Percentiles rank a stretch among this genome's conserved stretches.
Conservation (phyloP, 192 early-diverging fungal genomes). For the Entomortierella lignicola region DNA sequence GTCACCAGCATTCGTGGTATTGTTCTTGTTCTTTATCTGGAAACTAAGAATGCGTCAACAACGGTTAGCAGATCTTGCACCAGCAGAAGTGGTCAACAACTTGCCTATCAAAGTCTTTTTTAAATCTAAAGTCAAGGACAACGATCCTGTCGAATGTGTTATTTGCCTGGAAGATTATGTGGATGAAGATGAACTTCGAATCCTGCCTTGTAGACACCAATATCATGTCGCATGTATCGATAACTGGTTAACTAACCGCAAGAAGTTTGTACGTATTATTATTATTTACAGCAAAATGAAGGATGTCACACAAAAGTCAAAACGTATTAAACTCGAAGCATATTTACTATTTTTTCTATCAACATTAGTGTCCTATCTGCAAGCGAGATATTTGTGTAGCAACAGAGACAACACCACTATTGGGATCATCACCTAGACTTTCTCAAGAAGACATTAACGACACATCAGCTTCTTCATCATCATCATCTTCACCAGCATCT, state of each 20-base stretch:
- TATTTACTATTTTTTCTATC: neutral
- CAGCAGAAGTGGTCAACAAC: conserved; percentile 76
- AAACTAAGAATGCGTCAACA: conserved; percentile 77
- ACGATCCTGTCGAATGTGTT: conserved; percentile 85
- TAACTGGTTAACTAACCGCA: conserved; percentile 88
- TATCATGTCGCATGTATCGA: conserved; percentile 95
- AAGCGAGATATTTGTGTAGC: conserved; percentile 56
- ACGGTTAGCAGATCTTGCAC: conserved; percentile 81
- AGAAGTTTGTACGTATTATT: conserved; percentile 83
- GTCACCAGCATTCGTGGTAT: conserved; percentile 82
- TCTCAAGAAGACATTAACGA: neutral
- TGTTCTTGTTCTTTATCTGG: conserved; percentile 79
- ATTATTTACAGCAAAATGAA: neutral
- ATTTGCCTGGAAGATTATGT: conserved; percentile 95
- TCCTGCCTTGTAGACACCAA: conserved; percentile 88
- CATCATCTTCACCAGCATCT: neutral
- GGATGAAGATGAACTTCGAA: conserved; percentile 80
- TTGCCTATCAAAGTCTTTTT: conserved; percentile 78
- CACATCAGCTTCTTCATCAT: neutral
- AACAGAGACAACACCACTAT: conserved; percentile 54
- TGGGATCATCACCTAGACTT: conserved; percentile 16
- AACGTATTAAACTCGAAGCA: too few relatives aligned
- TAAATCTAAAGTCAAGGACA: conserved; percentile 68
- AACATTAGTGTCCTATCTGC: conserved; percentile 56
- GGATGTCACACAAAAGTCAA: too few relatives aligned